Evolutionary conservation across 208 protist genomes (phyloP).

Genomic region (Wallacemonas sp.): DNA sequence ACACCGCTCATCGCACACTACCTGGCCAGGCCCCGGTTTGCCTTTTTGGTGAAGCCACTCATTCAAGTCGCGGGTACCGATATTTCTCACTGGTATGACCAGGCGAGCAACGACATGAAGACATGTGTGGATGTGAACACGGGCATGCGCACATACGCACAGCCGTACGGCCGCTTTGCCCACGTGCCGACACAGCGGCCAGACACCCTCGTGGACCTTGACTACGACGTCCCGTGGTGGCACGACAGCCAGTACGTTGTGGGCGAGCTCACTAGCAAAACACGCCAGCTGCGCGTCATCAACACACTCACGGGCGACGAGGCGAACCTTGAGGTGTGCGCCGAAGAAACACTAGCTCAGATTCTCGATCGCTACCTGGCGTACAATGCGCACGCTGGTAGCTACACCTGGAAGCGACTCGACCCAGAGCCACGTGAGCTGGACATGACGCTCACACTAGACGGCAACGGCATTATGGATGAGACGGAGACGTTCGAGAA

Average conservation of each 20-base stretch:
- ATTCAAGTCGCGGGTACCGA: conserved; percentile 83
- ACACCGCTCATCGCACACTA: conserved; percentile 82
- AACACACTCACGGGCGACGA: conserved; percentile 91
- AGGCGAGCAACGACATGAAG: conserved; percentile 63
- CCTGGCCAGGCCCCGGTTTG: conserved; percentile 39
- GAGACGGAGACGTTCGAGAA: conserved; percentile 89
- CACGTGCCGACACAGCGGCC: conserved; percentile 86
- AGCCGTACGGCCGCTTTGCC: conserved; percentile 85
- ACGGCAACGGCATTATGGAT: conserved; percentile 89
- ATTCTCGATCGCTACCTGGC: conserved; percentile 89
- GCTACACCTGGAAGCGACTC: conserved; percentile 93
- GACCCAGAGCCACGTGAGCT: conserved; percentile 71
- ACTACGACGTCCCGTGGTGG: conserved; percentile 92
- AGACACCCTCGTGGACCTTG: conserved; percentile 78
- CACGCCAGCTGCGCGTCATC: conserved; percentile 87
- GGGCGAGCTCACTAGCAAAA: conserved; percentile 84
- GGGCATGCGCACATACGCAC: conserved; percentile 82
- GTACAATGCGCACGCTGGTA: conserved; percentile 89
- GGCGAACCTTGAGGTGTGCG: conserved; percentile 89
- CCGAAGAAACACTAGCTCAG: conserved; percentile 90
- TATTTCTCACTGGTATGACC: conserved; percentile 93
- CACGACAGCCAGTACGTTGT: conserved; percentile 83
- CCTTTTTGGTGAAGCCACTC: conserved; percentile 68
- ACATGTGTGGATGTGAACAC: conserved; percentile 84
- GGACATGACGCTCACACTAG: conserved; percentile 87